Evolutionary conservation across 345 rosid species (phyloP), one percentile per base, ranked within the genome.

Genomic region (Salix arbutifolia): DNA sequence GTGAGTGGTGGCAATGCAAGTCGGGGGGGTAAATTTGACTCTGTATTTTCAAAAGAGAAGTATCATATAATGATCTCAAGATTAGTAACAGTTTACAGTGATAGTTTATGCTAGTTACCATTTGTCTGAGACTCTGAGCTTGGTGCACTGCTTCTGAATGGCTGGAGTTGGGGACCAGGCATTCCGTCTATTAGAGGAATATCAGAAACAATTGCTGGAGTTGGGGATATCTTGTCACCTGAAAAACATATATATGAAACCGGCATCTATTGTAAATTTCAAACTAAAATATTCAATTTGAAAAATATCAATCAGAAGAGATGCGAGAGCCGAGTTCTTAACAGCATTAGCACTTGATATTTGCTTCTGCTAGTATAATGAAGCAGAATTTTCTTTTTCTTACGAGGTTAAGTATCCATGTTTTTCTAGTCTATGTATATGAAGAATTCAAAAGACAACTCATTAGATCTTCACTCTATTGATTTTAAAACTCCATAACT

Each of bases 1-100:
- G 65, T 70, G 69, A 83, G 42, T 40, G 90, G 90, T 35, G 90
- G 85, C 65, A 74, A 80, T 35, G 82, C 82, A 62, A 68, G 81
- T 4, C 78, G 75, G 71, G 88, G 76, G 35, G 61, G 80, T 9
- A 81, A 44, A 82, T 48, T 71, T 42, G 81, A 79, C 25, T 78
- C 90, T 87, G 89, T 31, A 73, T 78, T 30, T 46, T 60, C 69
- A 77, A 74, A 58, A 61, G 35, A 62, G 52, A 66, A 77, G 46
- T 75, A 46, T 65, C n/a, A 65, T 70, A n/a, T 74, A 72, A 56
- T 25, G n/a, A 44, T 72, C 70, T 71, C 58, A 21, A 60, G 28
- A 38, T 64, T 56, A 71, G 35, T 26, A 46, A 19, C 58, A 72
- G 23, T 26, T 56, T 40, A 46, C 56, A 67, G 21, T 21, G 8